Percentiles rank a stretch among this genome's conserved stretches.
These are phyloP conservation scores for Gonium pectorale DNA, from an alignment of 139 green algal species.

Conservation along the genomic window DNA sequence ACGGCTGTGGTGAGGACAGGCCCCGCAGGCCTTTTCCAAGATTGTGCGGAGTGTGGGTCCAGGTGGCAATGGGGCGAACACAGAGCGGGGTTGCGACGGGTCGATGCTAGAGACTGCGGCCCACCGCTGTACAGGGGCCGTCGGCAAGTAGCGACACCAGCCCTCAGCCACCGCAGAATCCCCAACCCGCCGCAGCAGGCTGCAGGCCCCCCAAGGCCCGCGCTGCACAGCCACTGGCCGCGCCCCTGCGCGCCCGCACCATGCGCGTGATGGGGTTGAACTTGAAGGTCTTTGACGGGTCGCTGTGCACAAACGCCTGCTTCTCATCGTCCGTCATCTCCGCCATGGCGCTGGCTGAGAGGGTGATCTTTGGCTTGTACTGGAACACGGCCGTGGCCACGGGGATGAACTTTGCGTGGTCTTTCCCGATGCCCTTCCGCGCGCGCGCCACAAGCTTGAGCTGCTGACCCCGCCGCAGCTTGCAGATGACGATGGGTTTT, in stretches of 20 bases:
- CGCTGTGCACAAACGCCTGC: conserved; percentile 78
- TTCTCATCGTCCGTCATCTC: conserved; percentile 85
- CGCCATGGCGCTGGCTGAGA: conserved; percentile 80
- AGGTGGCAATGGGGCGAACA: too few species aligned
- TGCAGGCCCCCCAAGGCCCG: too few species aligned
- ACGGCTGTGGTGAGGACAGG: too few species aligned
- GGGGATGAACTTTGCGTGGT: conserved; percentile 98
- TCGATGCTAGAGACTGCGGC: too few species aligned
- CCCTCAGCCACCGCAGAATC: too few species aligned
- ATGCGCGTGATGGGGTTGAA: conserved; percentile 80
- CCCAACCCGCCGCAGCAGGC: background rate
- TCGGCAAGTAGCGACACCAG: too few species aligned
- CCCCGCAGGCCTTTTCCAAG: too few species aligned
- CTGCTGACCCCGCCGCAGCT: conserved; percentile 89
- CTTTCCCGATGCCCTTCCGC: conserved; percentile 95
- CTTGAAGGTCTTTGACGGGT: conserved; percentile 82
- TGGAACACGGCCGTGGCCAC: conserved; percentile 89
- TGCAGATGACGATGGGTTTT: conserved; percentile 89
- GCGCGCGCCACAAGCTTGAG: conserved; percentile 88
- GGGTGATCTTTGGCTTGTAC: conserved; percentile 87
- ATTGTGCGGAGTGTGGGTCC: too few species aligned
- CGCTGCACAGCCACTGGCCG: too few species aligned
- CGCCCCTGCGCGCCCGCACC: conserved; percentile 46
- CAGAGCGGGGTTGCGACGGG: too few species aligned
- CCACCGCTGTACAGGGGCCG: too few species aligned